A percentile compares a stretch with the other conserved stretches of the same genome.
Conservation (phyloP, 768 basidiomycete species). For the Ephemerocybe angulata region DNA sequence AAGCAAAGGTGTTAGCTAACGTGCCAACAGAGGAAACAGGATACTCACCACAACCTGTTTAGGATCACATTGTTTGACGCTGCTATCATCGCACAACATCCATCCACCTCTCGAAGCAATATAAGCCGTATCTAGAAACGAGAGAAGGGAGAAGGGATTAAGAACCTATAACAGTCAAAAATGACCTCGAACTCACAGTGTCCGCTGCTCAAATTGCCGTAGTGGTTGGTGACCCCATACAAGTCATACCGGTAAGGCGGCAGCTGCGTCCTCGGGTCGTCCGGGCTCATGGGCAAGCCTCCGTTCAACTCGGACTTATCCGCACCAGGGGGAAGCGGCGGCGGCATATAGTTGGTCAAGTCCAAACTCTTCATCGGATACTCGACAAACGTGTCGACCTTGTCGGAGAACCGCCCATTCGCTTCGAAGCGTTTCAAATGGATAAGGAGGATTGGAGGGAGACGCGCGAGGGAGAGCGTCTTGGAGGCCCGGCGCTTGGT, state of each 20-base stretch:
- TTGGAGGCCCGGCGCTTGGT: conserved; percentile 82
- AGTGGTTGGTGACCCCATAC: conserved; percentile 95
- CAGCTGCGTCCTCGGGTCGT: conserved; percentile 78
- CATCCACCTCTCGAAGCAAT: conserved; percentile 85
- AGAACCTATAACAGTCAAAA: not conserved
- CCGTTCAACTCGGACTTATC: conserved; percentile 48
- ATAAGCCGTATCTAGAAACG: conserved; percentile 78
- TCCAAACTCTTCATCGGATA: conserved; percentile 69
- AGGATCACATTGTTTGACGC: conserved; percentile 66
- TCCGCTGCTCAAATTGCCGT: conserved; percentile 88
- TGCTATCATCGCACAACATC: conserved; percentile 93
- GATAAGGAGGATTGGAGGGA: conserved; percentile 90
- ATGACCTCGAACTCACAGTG: conserved; percentile 67
- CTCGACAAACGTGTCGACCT: conserved; percentile 92
- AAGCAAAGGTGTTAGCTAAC: not conserved
- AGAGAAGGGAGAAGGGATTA: conserved; percentile 8
- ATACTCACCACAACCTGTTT: conserved; percentile 78
- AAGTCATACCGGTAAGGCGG: conserved; percentile 92
- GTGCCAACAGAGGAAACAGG: conserved; percentile 1
- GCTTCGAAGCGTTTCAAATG: conserved; percentile 91
- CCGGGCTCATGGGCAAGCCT: conserved; percentile 39
- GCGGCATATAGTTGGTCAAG: conserved; percentile 80
- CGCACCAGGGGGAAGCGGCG: conserved; percentile 64
- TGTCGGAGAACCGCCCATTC: conserved; percentile 91
- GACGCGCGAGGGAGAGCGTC: conserved; percentile 81